Conservation (phyloP, 2,329 filamentous ascomycete species). For the Colletotrichum horii region DNA sequence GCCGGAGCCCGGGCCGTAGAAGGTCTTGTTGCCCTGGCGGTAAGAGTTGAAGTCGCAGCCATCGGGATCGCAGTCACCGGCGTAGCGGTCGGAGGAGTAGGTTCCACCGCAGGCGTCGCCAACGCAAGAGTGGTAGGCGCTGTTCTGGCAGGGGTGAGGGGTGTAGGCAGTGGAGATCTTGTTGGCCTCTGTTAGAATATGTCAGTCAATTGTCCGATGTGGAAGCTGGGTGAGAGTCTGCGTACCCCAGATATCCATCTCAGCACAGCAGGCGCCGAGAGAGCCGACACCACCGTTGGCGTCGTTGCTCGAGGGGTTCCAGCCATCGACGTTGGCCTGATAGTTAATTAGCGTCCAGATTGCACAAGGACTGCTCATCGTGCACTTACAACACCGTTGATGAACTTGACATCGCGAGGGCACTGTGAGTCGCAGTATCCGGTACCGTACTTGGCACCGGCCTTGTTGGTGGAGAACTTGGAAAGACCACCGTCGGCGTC, state of each 20-base stretch:
- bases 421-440: slow-evolving; percentile 60
- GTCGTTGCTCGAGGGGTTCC: slow-evolving; percentile 57
- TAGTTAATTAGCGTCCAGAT: neutral
- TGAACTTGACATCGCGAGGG: slow-evolving; percentile 62
- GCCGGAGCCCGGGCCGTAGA: slow-evolving; percentile 62
- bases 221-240: slow-evolving; percentile 26
- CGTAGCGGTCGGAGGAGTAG: slow-evolving; percentile 59
- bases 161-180: slow-evolving; percentile 67
- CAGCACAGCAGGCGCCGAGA: slow-evolving; percentile 64
- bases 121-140: slow-evolving; percentile 55
- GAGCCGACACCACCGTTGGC: slow-evolving; percentile 57
- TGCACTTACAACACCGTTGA: slow-evolving; percentile 52
- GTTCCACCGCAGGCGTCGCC: slow-evolving; percentile 58
- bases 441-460: slow-evolving; percentile 64
- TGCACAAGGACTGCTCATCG: neutral
- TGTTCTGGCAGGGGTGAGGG: slow-evolving; percentile 65
- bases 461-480: slow-evolving; percentile 56
- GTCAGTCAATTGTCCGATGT: neutral
- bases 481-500: slow-evolving; percentile 59
- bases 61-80: slow-evolving; percentile 69
- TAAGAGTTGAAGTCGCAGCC: slow-evolving; percentile 75
- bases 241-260: slow-evolving; percentile 61
- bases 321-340: slow-evolving; percentile 58
- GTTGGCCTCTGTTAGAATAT: slow-evolving; percentile 64
- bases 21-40: slow-evolving; percentile 67